Base-by-base conservation (phyloP, 768 basidiomycete species). In the Crepidotus variabilis region DNA sequence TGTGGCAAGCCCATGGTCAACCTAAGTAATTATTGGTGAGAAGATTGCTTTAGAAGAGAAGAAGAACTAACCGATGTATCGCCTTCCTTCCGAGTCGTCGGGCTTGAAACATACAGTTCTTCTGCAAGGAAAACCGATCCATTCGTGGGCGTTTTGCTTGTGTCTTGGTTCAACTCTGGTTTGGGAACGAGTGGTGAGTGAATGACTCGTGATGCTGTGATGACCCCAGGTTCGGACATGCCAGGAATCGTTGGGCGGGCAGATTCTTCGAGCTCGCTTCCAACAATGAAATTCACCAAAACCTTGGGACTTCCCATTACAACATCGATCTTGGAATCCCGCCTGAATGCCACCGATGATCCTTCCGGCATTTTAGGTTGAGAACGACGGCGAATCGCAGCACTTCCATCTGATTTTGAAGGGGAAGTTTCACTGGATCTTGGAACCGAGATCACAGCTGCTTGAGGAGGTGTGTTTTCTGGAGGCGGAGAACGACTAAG, bases 281-380 rank as follows among this genome's bases (percentile, higher is more conserved):
- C 81, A 47, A 93, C 88, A 48, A 85, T 89, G 72, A 94, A 94
- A 59, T 81, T 85, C 56, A 92, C 87, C 9, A 75, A 60, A 14
- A 76, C 66, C 54, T 77, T 79, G 3, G 76, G 61, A 61, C 83
- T 80, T 35, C 72, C 71, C 55, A 74, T 75, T 32, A 79, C 75
- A 14, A 70, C 68, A 54, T 84, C 81, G 35, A 83, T 77, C 32
- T 78, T 77, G 6, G 82, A 82, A 65, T 84, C 81, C 36, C 87
- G 85, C 68, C 86, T 86, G 70, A 89, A 88, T 34, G 85, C 88
- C 53, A 91, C 85, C 43, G 78, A 80, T 47, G 86, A 84, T 20
- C 88, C 88, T 52, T 73, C 81, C 50, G 88, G 87, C 79, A 89
- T 82, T 67, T 85, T 90, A 4, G 84, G 85, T 59, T 85, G 82